Base-by-base conservation (phyloP, 169 alveolate species). In the Eimeria praecox region DNA sequence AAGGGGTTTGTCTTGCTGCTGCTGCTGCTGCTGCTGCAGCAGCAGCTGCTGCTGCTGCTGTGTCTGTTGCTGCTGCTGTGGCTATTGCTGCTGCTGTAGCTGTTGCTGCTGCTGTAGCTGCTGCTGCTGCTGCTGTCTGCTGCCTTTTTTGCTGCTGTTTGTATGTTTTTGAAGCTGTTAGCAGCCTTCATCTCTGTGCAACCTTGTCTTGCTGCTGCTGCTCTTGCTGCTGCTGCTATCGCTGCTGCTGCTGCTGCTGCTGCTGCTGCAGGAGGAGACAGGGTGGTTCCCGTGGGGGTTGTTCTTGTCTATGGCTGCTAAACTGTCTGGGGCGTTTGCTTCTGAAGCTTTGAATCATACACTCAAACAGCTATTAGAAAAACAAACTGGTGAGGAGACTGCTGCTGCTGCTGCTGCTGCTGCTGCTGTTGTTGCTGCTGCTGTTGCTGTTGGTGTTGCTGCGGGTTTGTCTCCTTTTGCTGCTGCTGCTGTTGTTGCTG, bases 211-310 rank as follows among this genome's bases (percentile, higher is more conserved):
- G 80, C 80, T 69, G 80, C 33, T 66, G 77, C 33, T 4, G 8
- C 33, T 66, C 24, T 30, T 30, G 1, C 24, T 30, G 24, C 42
- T 30, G 14, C 24, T 27, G 77, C 44, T 30, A 24, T 44, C 0
- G 42, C 80, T 69, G 80, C 46, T 33, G 80, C 10, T 69, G 80
- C 80, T 33, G 80, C 80, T 35, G 33, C 49, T 77, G 54, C 49
- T 77, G n/a, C 40, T 49, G 40, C 54, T 82, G 64, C 90, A 82
- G 90, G 90, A 82, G 46, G 90, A 82, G 71, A 82, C 90, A 38
- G 52, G 33, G 16, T 82, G 90, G 90, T 82, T 82, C 46, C 90
- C 90, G 16, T 82, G 90, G 90, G 90, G 44, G 8, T 40, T 62
- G 27, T 82, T 82, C 69, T 49, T 82, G 6, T 82, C 90, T 27